Conservation (phyloP, 2,329 filamentous ascomycete genomes). For the Teratosphaeriaceae sp. region DNA sequence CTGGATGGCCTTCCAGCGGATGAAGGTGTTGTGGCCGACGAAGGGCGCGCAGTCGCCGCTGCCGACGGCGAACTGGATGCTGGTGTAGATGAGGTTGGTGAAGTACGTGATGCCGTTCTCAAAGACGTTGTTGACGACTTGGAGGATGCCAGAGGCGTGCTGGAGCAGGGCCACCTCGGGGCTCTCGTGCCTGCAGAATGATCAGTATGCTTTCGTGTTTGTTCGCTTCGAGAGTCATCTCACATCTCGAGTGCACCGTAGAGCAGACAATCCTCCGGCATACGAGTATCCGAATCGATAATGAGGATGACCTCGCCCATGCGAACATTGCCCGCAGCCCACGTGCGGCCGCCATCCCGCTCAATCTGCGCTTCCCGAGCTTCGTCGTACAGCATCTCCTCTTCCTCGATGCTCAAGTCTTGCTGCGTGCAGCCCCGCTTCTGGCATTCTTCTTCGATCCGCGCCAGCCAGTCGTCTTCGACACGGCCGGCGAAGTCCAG, state of each 20-base stretch:
- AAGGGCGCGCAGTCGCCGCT: conserved; percentile 73
- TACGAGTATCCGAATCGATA: conserved; percentile 74
- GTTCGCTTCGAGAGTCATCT: not conserved
- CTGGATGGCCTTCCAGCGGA: conserved; percentile 70
- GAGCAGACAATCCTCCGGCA: conserved; percentile 68
- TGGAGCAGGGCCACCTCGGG: conserved; percentile 75
- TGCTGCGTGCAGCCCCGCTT: conserved; percentile 57
- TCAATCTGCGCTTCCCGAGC: conserved; percentile 59
- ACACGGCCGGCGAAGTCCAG: conserved; percentile 58
- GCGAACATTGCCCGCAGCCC: conserved; percentile 80
- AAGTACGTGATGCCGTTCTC: conserved; percentile 38
- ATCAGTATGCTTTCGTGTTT: not conserved
- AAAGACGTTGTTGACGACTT: conserved; percentile 64
- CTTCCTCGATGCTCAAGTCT: conserved; percentile 48
- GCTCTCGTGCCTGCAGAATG: conserved; percentile 52
- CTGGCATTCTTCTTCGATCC: conserved; percentile 46
- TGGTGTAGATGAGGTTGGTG: too few species aligned
- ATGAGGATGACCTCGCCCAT: conserved; percentile 76
- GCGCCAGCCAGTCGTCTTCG: conserved; percentile 55
- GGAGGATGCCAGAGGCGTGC: conserved; percentile 72
- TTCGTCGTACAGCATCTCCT: conserved; percentile 51
- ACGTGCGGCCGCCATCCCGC: conserved; percentile 59
- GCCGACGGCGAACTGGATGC: conserved; percentile 67
- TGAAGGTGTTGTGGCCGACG: conserved; percentile 70
- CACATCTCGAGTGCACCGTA: conserved; percentile 70